Conservation (phyloP, 768 basidiomycete species). For the Phaeolepiota aurea region DNA sequence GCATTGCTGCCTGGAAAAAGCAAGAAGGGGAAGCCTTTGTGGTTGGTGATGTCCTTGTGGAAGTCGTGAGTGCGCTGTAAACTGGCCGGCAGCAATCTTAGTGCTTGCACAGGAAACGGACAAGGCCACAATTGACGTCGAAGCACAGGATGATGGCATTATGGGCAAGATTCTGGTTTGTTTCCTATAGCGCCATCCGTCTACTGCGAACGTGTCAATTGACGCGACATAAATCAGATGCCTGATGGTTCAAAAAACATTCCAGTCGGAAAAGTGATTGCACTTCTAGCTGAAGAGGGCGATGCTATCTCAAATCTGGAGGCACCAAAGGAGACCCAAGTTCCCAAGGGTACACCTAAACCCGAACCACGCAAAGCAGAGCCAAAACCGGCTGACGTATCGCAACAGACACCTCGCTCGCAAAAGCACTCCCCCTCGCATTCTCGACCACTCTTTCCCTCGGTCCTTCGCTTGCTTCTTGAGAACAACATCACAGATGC, state of each 20-base stretch:
- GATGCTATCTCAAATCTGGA: slow-evolving; percentile 89
- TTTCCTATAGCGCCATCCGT: neutral
- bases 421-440: slow-evolving; percentile 34
- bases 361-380: slow-evolving; percentile 20
- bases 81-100: slow-evolving; percentile 1
- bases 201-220: neutral
- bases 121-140: slow-evolving; percentile 96
- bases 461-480: slow-evolving; percentile 75
- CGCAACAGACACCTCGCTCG: slow-evolving; percentile 18
- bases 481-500: slow-evolving; percentile 52
- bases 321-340: slow-evolving; percentile 38
- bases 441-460: slow-evolving; percentile 79
- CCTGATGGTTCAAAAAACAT: slow-evolving; percentile 79
- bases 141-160: slow-evolving; percentile 95
- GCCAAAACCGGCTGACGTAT: slow-evolving; percentile 16
- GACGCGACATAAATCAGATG: slow-evolving; percentile 28
- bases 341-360: slow-evolving; percentile 16
- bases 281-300: slow-evolving; percentile 90
- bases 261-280: slow-evolving; percentile 83
- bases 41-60: slow-evolving; percentile 80
- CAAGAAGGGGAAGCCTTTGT: slow-evolving; percentile 72
- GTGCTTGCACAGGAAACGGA: slow-evolving; percentile 65
- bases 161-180: slow-evolving; percentile 80
- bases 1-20: slow-evolving; percentile 87
- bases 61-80: slow-evolving; percentile 58